Evolutionary conservation across 2,329 filamentous ascomycete genomes (phyloP), one percentile per base, ranked within the genome.

Genomic region (Diaporthe sp.): DNA sequence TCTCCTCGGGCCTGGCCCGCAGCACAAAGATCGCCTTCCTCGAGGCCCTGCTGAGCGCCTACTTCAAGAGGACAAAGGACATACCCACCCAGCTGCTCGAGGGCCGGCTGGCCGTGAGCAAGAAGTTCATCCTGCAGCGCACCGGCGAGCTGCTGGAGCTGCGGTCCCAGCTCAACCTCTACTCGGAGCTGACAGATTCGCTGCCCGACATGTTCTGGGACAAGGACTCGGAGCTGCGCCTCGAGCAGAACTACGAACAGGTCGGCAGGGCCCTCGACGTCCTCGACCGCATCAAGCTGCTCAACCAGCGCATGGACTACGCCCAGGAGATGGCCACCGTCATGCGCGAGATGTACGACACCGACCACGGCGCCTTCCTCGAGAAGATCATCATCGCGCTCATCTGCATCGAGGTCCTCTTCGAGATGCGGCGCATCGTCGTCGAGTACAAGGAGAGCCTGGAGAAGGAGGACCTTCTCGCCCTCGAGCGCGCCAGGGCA

Each of bases 221-320:
- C 83, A 94, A 91, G 79, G 91, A 92, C 68, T 94, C 97, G 80
- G 96, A 98, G 83, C 91, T 98, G 2, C 94, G 95, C 0, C 89
- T 99, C 2, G 97, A 98, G 83, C 94, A 93, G 42, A 98, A 98
- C 85, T 99, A 98, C 84, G 96, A 98, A 79, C 94, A 97, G 83
- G 95, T 98, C 55, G 96, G 96, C 55, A 92, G 93, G 73, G 95
- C 95, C 0, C 89, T 99, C 49, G 97, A 98, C 84, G 96, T 98
- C 34, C 94, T 94, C 47, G 94, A 97, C 37, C 91, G 97, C 70
- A 98, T 98, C 85, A 94, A 94, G 80, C 92, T 95, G 25, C 86
- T 98, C 79, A 99, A 99, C 83, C 95, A 98, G 86, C 98, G 98
- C 86, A 97, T 99, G 91, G 96, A 98, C 81, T 98, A 99, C 83